Base-by-base conservation (phyloP, 768 basidiomycete genomes). In the Collybiopsis luxurians region DNA sequence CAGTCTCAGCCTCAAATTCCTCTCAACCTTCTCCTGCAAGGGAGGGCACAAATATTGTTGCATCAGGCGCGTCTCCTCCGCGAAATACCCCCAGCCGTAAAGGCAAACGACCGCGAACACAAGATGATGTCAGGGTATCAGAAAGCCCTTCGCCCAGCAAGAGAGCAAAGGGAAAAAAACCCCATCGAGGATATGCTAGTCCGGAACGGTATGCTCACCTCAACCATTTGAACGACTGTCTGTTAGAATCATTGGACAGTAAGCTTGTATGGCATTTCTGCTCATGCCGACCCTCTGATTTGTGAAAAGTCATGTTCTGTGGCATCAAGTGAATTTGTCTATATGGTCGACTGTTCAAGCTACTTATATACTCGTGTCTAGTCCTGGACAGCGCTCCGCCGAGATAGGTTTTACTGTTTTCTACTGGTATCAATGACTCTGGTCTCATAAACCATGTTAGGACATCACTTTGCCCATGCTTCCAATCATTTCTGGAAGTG, bases 401-500 rank as follows among this genome's bases (percentile, higher is more conserved):
- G 75, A 77, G 56, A 51, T 39, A 51, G 74, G 77, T 34, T 13
- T 6, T 34, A 34, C 5, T 34, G 6, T 13, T 34, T 13, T 34
- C 31, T 34, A 34, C 13, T 34, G 13, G 13, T 34, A 13, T 13
- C 31, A 13, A 34, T 13, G 6, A 13, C 5, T 13, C 31, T 13
- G 31, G 5, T 34, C 31, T 34, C 13, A 34, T 34, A 6, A 34
- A 13, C 13, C 31, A 6, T 34, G 13, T 17, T n/a, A 2, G 92
- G 92, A 0, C 88, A 90, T 67, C 91, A 94, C 66, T 95, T 85
- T 62, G 88, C 85, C 1, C 83, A 88, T 63, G 85, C 85, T 0
- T 85, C 85, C 2, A 94, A 95, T 63, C 90, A 92, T 60, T 93
- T 93, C 68, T 93, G 89, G 88, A 73, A 70, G 43, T 89, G 88